These are phyloP conservation scores for Fabrea salina DNA, from an alignment of 169 alveolate genomes.

Conservation along the genomic window DNA sequence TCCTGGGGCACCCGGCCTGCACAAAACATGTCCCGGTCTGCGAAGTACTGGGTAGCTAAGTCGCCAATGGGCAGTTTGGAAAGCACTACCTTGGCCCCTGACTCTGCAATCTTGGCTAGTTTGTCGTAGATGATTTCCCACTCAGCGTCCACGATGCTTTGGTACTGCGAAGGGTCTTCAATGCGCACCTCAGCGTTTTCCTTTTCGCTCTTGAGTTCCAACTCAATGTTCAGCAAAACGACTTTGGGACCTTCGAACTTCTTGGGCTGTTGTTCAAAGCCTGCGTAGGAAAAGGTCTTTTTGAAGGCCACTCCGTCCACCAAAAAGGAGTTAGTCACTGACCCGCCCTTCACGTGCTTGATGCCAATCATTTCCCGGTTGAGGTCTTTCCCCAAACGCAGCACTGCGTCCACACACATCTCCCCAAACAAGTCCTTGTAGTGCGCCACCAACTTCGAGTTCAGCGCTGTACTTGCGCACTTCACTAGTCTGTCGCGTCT, in stretches of 20 bases:
- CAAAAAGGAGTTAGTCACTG: constrained; percentile 87
- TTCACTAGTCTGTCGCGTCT: constrained; percentile 84
- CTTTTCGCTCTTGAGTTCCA: constrained; percentile 97
- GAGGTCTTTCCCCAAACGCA: constrained; percentile 86
- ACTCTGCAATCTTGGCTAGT: constrained; percentile 87
- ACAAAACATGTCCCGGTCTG: constrained; percentile 93
- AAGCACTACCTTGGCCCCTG: constrained; percentile 94
- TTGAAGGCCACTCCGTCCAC: constrained; percentile 98
- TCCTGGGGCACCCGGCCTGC: constrained; percentile 98
- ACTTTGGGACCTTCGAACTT: constrained; percentile 92
- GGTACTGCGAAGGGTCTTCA: constrained; percentile 91
- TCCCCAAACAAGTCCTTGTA: constrained; percentile 93
- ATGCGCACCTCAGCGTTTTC: constrained; percentile 98
- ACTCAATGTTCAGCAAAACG: constrained; percentile 91
- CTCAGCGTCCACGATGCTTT: constrained; percentile 97
- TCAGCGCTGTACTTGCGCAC: constrained; percentile 98
- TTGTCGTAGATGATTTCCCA: constrained; percentile 95
- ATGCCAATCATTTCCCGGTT: constrained; percentile 95
- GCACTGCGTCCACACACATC: constrained; percentile 96
- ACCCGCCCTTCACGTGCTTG: constrained; percentile 97
- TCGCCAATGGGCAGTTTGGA: constrained; percentile 98
- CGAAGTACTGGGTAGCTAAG: constrained; percentile 98
- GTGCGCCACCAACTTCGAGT: constrained; percentile 92
- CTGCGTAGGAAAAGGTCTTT: constrained; percentile 99
- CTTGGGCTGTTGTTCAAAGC: constrained; percentile 98